These are phyloP conservation scores for Geoglossum glabrum DNA, from an alignment of 495 filamentous ascomycete species.

Conservation along the genomic window DNA sequence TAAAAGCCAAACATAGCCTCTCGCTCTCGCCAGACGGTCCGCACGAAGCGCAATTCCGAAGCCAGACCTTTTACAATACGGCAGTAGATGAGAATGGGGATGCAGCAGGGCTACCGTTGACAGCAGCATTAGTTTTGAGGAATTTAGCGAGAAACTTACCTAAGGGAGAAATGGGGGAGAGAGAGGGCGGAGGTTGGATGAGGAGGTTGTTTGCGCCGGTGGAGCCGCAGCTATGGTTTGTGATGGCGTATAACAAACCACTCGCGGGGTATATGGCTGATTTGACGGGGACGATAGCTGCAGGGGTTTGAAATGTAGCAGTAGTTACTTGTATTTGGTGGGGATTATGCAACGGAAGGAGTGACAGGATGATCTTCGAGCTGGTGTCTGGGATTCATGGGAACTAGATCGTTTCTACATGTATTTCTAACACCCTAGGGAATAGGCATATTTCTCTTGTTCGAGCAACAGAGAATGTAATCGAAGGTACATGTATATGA, in stretches of 20 bases:
- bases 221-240: conserved; percentile 22
- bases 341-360: no score
- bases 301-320: conserved; percentile 8
- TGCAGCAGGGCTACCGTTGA: conserved; percentile 66
- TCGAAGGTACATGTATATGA: no score
- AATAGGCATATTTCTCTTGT: no score
- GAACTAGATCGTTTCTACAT: no score
- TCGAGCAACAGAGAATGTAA: no score
- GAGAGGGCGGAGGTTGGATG: conserved; percentile 24
- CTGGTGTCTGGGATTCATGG: no score
- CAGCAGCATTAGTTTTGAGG: conserved; percentile 64
- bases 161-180: conserved; percentile 25
- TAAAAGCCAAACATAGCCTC: conserved; percentile 12
- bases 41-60: conserved; percentile 21
- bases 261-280: conserved; percentile 25
- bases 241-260: conserved; percentile 27
- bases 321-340: no score
- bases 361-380: no score
- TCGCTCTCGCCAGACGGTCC: conserved; percentile 8
- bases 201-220: conserved; percentile 25
- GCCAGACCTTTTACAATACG: conserved; percentile 41
- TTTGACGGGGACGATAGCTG: conserved; percentile 22
- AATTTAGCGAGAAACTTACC: conserved; percentile 68
- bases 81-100: conserved; percentile 62
- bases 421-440: no score